Percentiles rank a stretch among this genome's conserved stretches.
These are phyloP conservation scores for Trichophaea hybrida DNA, from an alignment of 2,329 filamentous ascomycete genomes.

Conservation along the genomic window DNA sequence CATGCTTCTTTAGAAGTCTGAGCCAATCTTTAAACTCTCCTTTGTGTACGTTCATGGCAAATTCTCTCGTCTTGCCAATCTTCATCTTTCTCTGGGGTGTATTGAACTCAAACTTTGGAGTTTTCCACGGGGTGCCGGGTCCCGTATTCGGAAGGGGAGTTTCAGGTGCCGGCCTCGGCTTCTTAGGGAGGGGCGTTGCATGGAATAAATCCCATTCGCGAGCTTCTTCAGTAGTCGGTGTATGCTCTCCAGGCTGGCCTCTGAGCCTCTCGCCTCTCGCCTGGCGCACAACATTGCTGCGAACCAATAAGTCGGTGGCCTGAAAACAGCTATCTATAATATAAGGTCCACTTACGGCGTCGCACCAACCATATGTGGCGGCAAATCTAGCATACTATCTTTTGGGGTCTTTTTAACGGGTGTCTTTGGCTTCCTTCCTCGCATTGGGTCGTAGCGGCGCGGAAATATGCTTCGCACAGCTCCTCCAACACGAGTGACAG, in stretches of 20 bases:
- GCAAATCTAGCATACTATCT: constrained; percentile 22
- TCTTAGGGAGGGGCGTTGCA: constrained; percentile 1
- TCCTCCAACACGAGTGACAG: background rate
- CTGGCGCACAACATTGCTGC: constrained; percentile 19
- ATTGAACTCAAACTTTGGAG: constrained; percentile 19
- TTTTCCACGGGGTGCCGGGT: constrained; percentile 6
- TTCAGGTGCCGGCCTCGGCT: background rate
- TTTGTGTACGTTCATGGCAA: constrained; percentile 19
- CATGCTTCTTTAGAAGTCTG: constrained; percentile 13
- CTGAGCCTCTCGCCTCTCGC: constrained; percentile 7
- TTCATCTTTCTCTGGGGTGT: constrained; percentile 11
- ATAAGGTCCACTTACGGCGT: constrained; percentile 19
- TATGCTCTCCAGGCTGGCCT: background rate
- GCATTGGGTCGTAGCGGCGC: background rate
- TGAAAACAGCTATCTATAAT: background rate
- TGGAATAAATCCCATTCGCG: constrained; percentile 1
- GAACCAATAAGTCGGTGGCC: background rate
- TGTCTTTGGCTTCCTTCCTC: background rate
- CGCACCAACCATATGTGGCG: constrained; percentile 23
- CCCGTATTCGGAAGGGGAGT: constrained; percentile 2
- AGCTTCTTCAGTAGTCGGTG: constrained; percentile 3
- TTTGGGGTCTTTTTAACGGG: background rate
- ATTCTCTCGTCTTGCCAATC: constrained; percentile 18
- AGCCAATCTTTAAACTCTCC: constrained; percentile 20
- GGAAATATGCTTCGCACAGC: background rate